These are phyloP conservation scores for Sporothrix curviconia DNA, from an alignment of 2,329 filamentous ascomycete species.

Conservation along the genomic window DNA sequence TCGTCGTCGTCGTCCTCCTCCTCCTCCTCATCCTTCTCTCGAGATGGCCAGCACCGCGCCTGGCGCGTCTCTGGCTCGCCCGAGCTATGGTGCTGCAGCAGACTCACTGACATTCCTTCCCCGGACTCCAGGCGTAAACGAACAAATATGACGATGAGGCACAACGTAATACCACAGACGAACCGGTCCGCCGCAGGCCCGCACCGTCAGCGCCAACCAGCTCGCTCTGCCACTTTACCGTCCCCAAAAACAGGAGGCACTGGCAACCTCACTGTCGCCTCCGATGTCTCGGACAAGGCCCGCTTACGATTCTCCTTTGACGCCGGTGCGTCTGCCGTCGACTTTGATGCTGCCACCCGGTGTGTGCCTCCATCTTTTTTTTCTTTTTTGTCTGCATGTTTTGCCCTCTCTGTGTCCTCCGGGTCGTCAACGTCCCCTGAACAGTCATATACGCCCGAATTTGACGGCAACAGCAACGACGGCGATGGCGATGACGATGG, in stretches of 20 bases:
- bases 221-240: slow-evolving; percentile 41
- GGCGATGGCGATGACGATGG: too few relatives aligned
- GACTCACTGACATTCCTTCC: background rate
- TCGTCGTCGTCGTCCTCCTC: background rate
- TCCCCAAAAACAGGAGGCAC: slow-evolving; percentile 62
- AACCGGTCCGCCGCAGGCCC: background rate
- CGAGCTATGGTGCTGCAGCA: background rate
- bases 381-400: background rate
- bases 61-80: background rate
- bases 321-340: slow-evolving; percentile 52
- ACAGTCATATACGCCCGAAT: too few relatives aligned
- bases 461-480: too few relatives aligned
- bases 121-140: slow-evolving; percentile 34
- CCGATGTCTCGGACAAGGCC: slow-evolving; percentile 49
- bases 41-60: background rate
- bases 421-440: too few relatives aligned
- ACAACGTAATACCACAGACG: slow-evolving; percentile 22
- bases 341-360: slow-evolving; percentile 69
- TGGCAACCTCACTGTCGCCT: slow-evolving; percentile 49
- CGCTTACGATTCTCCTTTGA: slow-evolving; percentile 73
- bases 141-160: slow-evolving; percentile 29
- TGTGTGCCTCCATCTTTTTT: too few relatives aligned
- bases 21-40: background rate
- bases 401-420: too few relatives aligned
- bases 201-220: slow-evolving; percentile 36